phyloP scores from a whole-genome alignment of 768 basidiomycete genomes.

The Myochromella boudieri region DNA sequence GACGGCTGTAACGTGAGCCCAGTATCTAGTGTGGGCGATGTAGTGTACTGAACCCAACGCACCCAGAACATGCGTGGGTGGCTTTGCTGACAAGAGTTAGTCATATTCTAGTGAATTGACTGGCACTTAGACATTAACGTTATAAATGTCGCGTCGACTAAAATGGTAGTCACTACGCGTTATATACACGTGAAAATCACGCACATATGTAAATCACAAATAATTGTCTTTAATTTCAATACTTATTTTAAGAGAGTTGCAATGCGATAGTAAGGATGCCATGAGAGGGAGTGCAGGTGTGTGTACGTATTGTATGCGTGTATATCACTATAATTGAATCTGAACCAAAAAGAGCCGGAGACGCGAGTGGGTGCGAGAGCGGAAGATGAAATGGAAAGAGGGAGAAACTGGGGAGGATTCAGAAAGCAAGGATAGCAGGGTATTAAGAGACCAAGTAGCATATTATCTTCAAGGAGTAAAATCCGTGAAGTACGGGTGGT shows the following conservation, averaged over 20 bases:
- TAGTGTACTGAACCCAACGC: no score
- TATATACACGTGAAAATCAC: no score
- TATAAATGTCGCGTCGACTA: no score
- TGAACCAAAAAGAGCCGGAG: slow-evolving; percentile 5
- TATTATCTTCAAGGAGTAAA: slow-evolving; percentile 28
- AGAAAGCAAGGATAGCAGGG: slow-evolving; percentile 13
- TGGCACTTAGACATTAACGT: no score
- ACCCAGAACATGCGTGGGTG: no score
- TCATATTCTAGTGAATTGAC: no score
- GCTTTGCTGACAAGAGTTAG: no score
- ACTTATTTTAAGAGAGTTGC: no score
- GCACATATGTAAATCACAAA: no score
- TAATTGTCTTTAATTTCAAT: no score
- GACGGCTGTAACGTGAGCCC: neutral
- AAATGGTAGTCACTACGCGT: no score
- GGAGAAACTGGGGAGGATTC: neutral
- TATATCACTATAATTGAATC: slow-evolving; percentile 9
- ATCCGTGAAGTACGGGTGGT: slow-evolving; percentile 49
- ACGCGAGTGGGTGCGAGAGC: neutral
- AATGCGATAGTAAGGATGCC: slow-evolving; percentile 11
- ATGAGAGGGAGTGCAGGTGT: slow-evolving; percentile 1
- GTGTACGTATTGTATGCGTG: slow-evolving; percentile 8
- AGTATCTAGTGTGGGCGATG: no score
- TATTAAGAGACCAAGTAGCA: slow-evolving; percentile 1
- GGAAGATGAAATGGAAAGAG: neutral